These are phyloP conservation scores for Alternaria rosae DNA, from an alignment of 2,329 filamentous ascomycete genomes.

Conservation along the genomic window DNA sequence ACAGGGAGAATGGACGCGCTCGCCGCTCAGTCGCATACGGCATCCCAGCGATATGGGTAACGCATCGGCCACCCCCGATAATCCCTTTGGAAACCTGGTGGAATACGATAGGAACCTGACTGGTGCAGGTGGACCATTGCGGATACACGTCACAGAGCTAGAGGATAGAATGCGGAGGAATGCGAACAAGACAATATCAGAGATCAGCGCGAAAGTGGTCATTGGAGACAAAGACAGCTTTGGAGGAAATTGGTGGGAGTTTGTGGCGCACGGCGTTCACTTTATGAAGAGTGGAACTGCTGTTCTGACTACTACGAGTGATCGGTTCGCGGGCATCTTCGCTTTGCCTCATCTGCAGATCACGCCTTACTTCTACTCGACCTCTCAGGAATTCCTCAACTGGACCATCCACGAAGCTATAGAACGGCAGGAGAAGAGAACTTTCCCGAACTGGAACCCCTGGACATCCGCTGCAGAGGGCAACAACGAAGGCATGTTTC, in stretches of 20 bases:
- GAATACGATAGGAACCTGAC: conserved; percentile 85
- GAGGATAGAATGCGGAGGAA: conserved; percentile 46
- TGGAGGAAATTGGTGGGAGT: conserved; percentile 76
- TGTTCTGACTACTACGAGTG: conserved; percentile 86
- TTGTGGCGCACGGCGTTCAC: conserved; percentile 83
- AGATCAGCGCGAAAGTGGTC: conserved; percentile 73
- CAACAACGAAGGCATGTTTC: conserved; percentile 61
- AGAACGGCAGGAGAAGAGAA: conserved; percentile 68
- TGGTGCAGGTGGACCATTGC: conserved; percentile 69
- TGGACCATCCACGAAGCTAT: conserved; percentile 74
- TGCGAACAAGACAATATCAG: conserved; percentile 61
- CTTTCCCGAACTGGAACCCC: conserved; percentile 64
- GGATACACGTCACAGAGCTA: conserved; percentile 70
- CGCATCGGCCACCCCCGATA: conserved; percentile 66
- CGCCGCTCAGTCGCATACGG: conserved; percentile 57
- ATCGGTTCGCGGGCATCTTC: conserved; percentile 87
- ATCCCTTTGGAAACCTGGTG: conserved; percentile 68
- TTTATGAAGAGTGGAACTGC: conserved; percentile 82
- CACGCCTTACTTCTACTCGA: conserved; percentile 59
- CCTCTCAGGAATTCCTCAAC: conserved; percentile 68
- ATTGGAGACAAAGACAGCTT: conserved; percentile 74
- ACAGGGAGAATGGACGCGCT: conserved; percentile 75
- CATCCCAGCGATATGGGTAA: conserved; percentile 57
- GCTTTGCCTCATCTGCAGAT: conserved; percentile 83
- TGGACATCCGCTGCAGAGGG: conserved; percentile 77